phyloP scores from a whole-genome alignment of 495 filamentous ascomycete genomes.

The Hyaloscypha hepaticicola region DNA sequence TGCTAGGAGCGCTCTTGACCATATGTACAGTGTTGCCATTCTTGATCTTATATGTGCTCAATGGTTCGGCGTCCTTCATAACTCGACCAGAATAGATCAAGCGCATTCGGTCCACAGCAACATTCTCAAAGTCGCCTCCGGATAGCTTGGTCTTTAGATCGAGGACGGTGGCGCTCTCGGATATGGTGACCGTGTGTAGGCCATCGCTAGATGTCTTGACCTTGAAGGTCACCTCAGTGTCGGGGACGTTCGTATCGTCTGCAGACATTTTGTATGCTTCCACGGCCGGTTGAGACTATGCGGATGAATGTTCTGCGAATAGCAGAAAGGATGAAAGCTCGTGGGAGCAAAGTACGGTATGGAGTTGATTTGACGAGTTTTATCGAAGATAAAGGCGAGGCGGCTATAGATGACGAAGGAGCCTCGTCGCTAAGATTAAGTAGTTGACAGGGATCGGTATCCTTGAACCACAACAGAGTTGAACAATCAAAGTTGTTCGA shows the following conservation, averaged over 20 bases:
- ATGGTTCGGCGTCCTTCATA: slow-evolving; percentile 85
- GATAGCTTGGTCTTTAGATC: slow-evolving; percentile 90
- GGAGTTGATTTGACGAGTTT: slow-evolving; percentile 2
- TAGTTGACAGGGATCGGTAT: neutral
- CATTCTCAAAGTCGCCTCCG: slow-evolving; percentile 73
- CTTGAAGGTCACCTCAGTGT: slow-evolving; percentile 79
- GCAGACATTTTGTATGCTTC: slow-evolving; percentile 49
- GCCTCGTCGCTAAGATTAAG: slow-evolving; percentile 2
- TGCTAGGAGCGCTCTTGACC: slow-evolving; percentile 93
- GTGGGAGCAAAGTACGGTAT: neutral
- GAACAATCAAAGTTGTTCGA: neutral
- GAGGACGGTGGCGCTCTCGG: slow-evolving; percentile 70
- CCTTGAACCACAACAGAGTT: neutral
- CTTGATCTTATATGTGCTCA: slow-evolving; percentile 90
- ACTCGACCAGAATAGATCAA: slow-evolving; percentile 97
- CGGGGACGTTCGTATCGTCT: slow-evolving; percentile 46
- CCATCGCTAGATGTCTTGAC: slow-evolving; percentile 88
- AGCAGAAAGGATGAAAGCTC: neutral
- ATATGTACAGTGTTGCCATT: slow-evolving; percentile 93
- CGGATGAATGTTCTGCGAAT: neutral
- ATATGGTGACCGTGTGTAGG: slow-evolving; percentile 77
- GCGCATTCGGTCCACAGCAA: slow-evolving; percentile 82
- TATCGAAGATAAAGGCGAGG: slow-evolving; percentile 16
- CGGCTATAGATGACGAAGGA: slow-evolving; percentile 20
- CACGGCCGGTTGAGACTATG: neutral